phyloP scores from a whole-genome alignment of 495 filamentous ascomycete species.

The Trichoderma gamsii region DNA sequence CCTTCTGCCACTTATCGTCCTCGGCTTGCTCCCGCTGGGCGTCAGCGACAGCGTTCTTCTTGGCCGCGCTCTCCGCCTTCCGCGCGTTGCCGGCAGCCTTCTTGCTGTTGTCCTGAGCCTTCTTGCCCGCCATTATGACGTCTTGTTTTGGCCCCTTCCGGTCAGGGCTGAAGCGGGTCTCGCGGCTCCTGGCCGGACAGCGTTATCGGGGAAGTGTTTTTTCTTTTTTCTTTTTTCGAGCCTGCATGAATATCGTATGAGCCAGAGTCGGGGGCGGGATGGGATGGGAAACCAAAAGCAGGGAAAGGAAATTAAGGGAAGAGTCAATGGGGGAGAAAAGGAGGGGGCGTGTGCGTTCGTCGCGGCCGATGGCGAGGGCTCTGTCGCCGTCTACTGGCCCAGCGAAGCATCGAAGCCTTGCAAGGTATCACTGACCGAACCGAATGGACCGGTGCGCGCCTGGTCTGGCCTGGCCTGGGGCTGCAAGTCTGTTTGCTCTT shows the following conservation, averaged over 20 bases:
- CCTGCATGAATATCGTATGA: neutral
- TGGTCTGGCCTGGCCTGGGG: neutral
- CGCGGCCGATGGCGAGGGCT: neutral
- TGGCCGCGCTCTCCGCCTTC: constrained; percentile 81
- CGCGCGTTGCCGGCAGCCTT: constrained; percentile 86
- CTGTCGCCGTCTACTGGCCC: neutral
- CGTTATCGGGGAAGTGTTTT: neutral
- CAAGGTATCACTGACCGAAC: constrained; percentile 12
- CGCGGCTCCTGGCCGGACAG: neutral
- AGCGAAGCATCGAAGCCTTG: neutral
- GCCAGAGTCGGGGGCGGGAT: neutral
- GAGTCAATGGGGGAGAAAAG: neutral
- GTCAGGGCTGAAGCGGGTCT: constrained; percentile 4
- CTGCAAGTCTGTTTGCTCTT: constrained; percentile 10
- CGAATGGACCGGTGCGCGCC: neutral
- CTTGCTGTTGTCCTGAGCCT: constrained; percentile 69
- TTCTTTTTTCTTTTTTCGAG: neutral
- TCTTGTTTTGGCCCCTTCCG: neutral
- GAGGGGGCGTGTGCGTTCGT: constrained; percentile 12
- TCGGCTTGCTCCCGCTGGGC: constrained; percentile 63
- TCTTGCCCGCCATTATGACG: constrained; percentile 53
- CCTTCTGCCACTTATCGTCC: constrained; percentile 75
- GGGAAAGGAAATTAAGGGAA: neutral
- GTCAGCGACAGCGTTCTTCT: constrained; percentile 66
- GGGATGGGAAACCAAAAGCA: neutral